A percentile compares a stretch with the other conserved stretches of the same genome.
Evolutionary conservation across 345 rosid genomes (phyloP).

Genomic region (Pistacia integerrima): DNA sequence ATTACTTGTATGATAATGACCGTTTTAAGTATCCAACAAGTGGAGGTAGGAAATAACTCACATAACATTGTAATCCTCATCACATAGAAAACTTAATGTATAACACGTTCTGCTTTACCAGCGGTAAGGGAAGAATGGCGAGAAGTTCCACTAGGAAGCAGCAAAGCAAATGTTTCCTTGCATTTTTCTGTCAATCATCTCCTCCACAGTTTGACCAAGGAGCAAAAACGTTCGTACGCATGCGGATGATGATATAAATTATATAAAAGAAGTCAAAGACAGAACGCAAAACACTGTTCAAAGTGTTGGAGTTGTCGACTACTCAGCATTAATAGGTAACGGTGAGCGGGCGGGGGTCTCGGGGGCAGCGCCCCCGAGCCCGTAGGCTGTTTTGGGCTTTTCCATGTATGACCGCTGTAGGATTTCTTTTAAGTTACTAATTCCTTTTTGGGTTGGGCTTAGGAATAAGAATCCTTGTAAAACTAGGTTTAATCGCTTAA

Average conservation of each 20-base stretch:
- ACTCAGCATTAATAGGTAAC: too few relatives aligned
- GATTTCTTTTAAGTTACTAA: too few relatives aligned
- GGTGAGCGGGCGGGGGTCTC: too few relatives aligned
- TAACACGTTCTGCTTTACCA: constrained; percentile 22
- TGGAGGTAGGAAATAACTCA: too few relatives aligned
- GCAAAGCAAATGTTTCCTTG: background rate
- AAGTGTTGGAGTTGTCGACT: too few relatives aligned
- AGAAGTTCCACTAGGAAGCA: constrained; percentile 41
- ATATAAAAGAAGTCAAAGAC: constrained; percentile 3
- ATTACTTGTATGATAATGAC: background rate
- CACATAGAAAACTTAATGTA: background rate
- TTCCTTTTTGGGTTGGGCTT: too few relatives aligned
- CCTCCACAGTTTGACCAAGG: background rate
- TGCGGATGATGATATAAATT: background rate
- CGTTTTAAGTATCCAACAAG: too few relatives aligned
- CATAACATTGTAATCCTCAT: background rate
- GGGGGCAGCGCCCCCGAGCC: too few relatives aligned
- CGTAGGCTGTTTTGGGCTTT: too few relatives aligned
- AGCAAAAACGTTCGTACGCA: background rate
- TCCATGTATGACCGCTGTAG: too few relatives aligned
- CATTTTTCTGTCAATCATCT: background rate
- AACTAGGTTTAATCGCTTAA: too few relatives aligned
- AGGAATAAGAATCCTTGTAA: too few relatives aligned
- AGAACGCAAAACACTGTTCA: constrained; percentile 12
- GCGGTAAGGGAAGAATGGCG: constrained; percentile 52